Evolutionary conservation across 2,329 filamentous ascomycete genomes (phyloP).

Genomic region (Talaromyces rugulosus): DNA sequence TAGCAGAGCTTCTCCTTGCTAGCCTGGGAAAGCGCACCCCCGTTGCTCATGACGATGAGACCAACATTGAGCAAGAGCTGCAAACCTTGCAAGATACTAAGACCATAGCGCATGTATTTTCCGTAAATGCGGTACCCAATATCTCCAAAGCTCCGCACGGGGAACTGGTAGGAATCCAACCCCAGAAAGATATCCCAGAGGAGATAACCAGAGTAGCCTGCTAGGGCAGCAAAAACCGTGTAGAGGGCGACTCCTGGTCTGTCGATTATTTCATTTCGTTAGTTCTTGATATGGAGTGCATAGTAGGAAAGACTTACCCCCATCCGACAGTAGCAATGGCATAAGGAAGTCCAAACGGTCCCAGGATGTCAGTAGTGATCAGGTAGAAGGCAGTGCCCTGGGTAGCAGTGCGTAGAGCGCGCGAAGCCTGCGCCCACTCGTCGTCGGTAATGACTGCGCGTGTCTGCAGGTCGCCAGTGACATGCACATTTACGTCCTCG

Average conservation of each 20-base stretch:
- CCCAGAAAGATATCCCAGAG: constrained; percentile 43
- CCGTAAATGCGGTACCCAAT: constrained; percentile 48
- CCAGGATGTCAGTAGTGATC: constrained; percentile 48
- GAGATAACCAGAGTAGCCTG: constrained; percentile 42
- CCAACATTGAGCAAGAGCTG: constrained; percentile 35
- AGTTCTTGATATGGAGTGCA: neutral
- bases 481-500: neutral
- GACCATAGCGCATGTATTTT: constrained; percentile 38
- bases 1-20: constrained; percentile 50
- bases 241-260: constrained; percentile 42
- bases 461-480: neutral
- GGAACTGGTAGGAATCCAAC: constrained; percentile 46
- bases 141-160: constrained; percentile 45
- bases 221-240: constrained; percentile 41
- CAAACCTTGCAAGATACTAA: constrained; percentile 48
- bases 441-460: neutral
- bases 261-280: neutral
- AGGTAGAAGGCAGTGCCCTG: constrained; percentile 47
- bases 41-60: constrained; percentile 46
- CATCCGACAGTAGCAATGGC: constrained; percentile 34
- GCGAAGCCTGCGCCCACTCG: constrained; percentile 28
- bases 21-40: constrained; percentile 52
- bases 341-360: constrained; percentile 35
- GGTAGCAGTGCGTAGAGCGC: constrained; percentile 43
- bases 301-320: constrained; percentile 17